Evolutionary conservation across 345 rosid genomes (phyloP).

Genomic region (Euphorbia peplus): DNA sequence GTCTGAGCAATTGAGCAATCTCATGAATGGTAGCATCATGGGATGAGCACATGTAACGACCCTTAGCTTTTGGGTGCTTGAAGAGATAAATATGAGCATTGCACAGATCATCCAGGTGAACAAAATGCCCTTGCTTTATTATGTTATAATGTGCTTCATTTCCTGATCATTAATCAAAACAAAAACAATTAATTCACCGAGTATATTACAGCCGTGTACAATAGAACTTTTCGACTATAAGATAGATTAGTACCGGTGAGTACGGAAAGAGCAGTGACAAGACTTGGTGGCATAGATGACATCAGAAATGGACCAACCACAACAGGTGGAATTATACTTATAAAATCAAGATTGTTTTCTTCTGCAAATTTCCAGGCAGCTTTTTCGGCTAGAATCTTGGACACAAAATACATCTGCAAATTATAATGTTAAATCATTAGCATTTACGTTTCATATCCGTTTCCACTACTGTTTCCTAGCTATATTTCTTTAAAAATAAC

Average conservation of each 20-base stretch:
- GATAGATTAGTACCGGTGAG: conserved; percentile 51
- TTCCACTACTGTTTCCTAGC: too few species aligned
- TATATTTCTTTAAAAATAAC: too few species aligned
- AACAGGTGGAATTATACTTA: conserved; percentile 70
- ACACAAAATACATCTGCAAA: conserved; percentile 78
- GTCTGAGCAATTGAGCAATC: conserved; percentile 46
- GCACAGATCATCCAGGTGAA: conserved; percentile 91
- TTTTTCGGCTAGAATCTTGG: conserved; percentile 80
- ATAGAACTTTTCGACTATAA: too few species aligned
- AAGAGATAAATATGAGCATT: conserved; percentile 65
- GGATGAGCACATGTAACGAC: conserved; percentile 79
- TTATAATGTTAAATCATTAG: too few species aligned
- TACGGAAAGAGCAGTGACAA: conserved; percentile 71
- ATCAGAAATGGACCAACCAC: conserved; percentile 85
- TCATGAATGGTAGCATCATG: conserved; percentile 55
- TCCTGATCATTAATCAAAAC: conserved; percentile 37
- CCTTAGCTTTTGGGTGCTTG: conserved; percentile 65
- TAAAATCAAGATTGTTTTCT: conserved; percentile 65
- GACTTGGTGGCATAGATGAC: conserved; percentile 88
- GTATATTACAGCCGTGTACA: too few species aligned
- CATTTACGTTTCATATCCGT: too few species aligned
- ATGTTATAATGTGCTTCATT: conserved; percentile 75
- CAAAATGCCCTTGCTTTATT: conserved; percentile 74
- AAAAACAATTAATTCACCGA: too few species aligned
- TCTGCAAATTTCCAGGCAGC: conserved; percentile 82